Evolutionary conservation across 371 early-diverging fungal species (phyloP).

Genomic region (Mucor racemosus): DNA sequence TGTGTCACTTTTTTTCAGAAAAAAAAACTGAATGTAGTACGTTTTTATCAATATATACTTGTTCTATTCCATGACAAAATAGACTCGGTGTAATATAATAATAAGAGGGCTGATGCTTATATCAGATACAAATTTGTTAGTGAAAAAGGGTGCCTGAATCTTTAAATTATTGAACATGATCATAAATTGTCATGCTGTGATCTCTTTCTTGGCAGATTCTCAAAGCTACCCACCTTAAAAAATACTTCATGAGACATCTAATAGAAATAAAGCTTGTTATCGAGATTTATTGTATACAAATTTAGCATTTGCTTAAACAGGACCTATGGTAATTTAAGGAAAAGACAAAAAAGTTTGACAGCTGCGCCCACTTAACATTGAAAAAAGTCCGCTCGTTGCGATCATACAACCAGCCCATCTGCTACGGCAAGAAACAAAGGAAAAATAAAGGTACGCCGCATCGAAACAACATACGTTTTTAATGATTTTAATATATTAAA

Average conservation of each 20-base stretch:
- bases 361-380: neutral
- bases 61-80: too few species aligned
- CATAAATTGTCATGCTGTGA: neutral
- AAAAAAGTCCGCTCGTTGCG: neutral
- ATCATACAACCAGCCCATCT: neutral
- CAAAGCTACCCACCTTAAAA: too few species aligned
- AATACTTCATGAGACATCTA: neutral
- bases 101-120: too few species aligned
- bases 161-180: too few species aligned
- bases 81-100: too few species aligned
- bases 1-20: too few species aligned
- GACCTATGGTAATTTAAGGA: neutral
- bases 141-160: too few species aligned
- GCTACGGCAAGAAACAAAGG: too few species aligned
- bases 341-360: neutral
- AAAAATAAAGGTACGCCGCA: neutral
- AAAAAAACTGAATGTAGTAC: too few species aligned
- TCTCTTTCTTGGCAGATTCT: neutral
- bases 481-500: neutral
- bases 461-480: conserved; percentile 1
- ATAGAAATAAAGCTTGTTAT: neutral
- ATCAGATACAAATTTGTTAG: too few species aligned
- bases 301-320: neutral
- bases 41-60: too few species aligned
- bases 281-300: neutral